Evolutionary conservation across 441 rosid genomes (phyloP).

Genomic region (Populus hybrid): DNA sequence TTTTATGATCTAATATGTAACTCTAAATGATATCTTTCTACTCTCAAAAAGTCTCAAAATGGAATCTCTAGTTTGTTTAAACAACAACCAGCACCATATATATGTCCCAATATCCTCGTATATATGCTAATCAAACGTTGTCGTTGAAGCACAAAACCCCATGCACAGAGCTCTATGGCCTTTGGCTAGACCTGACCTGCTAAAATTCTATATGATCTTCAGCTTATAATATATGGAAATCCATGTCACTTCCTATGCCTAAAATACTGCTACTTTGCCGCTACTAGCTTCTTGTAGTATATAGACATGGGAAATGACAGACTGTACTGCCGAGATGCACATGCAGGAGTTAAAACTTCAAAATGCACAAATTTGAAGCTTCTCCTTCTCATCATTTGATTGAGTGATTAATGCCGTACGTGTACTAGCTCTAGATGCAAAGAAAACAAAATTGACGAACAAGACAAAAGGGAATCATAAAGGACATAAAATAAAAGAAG

Average conservation of each 20-base stretch:
- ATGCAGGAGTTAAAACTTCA: not conserved
- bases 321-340: not conserved
- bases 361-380: not conserved
- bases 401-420: not conserved
- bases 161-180: conserved; percentile 37
- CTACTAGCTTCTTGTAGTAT: too few species aligned
- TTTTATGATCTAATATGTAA: too few species aligned
- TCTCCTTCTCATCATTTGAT: not conserved
- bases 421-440: not conserved
- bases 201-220: not conserved
- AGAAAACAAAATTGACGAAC: conserved; percentile 3
- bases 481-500: not conserved
- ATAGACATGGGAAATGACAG: not conserved
- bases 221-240: not conserved
- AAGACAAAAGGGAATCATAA: not conserved
- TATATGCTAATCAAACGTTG: not conserved
- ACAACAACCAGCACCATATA: not conserved
- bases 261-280: not conserved
- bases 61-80: too few species aligned
- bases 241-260: not conserved
- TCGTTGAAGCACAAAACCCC: conserved; percentile 15
- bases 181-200: not conserved
- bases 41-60: too few species aligned
- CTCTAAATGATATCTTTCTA: too few species aligned
- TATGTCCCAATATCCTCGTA: conserved; percentile 18